These are phyloP conservation scores for Mallotus nudiflorus DNA, from an alignment of 345 rosid species.

Conservation along the genomic window DNA sequence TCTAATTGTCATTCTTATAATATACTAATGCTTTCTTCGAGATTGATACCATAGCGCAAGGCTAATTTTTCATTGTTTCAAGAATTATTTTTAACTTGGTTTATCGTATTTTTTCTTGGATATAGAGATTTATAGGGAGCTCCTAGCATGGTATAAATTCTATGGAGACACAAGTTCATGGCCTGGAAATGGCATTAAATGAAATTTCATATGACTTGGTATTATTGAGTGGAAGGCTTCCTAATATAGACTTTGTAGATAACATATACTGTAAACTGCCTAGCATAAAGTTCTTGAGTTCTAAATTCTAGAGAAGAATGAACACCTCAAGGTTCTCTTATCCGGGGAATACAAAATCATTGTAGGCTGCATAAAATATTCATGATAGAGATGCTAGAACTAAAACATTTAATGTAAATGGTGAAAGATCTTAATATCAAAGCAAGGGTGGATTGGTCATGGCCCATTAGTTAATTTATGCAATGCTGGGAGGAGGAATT, in stretches of 20 bases:
- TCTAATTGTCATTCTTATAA: neutral
- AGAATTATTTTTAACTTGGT: conserved; percentile 18
- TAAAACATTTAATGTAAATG: conserved; percentile 28
- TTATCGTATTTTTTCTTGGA: conserved; percentile 19
- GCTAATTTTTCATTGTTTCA: neutral
- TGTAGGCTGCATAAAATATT: conserved; percentile 24
- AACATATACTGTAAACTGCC: conserved; percentile 83
- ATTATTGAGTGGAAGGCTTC: conserved; percentile 61
- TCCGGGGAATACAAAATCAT: conserved; percentile 29
- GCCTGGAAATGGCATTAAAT: conserved; percentile 83
- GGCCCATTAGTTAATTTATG: too few relatives aligned
- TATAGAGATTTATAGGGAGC: conserved; percentile 80
- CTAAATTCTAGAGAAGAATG: conserved; percentile 80
- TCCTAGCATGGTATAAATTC: conserved; percentile 83
- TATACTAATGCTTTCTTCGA: neutral
- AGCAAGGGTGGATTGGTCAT: conserved; percentile 24
- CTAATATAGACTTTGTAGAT: conserved; percentile 42
- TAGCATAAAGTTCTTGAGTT: conserved; percentile 75
- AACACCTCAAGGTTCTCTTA: conserved; percentile 49
- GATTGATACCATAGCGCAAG: neutral
- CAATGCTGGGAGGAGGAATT: conserved; percentile 39
- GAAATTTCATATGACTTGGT: conserved; percentile 77
- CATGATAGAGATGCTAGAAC: conserved; percentile 24
- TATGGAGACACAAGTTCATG: conserved; percentile 76
- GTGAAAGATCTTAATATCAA: conserved; percentile 34